Base-by-base conservation (phyloP, 1,284 basidiomycete genomes). In the Rhodofomes roseus region DNA sequence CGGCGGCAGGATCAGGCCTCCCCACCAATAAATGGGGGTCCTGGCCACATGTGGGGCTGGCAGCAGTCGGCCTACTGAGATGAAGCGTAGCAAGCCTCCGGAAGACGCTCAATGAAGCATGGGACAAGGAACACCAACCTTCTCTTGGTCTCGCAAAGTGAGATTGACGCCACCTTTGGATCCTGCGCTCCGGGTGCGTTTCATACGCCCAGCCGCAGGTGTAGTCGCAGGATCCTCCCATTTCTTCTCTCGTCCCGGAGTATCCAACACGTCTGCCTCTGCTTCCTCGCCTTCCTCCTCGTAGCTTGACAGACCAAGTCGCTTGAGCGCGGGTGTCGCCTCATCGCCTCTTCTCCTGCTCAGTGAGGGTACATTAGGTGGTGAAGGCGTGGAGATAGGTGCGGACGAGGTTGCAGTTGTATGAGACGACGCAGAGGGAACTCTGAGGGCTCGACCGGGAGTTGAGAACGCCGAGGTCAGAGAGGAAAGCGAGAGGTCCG, bases 141-240 rank as follows among this genome's bases (percentile, higher is more conserved):
- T 95, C 76, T 97, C 95, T 73, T 98, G 95, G 72, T 97, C 95
- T 9, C 94, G 81, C 16, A 98, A 79, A 0, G 95, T 96, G 65
- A 96, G 78, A 27, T 90, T 86, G 12, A 70, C 55, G 2, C 79
- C 82, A 1, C 82, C 84, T 70, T 90, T 90, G 40, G 78, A 76
- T 11, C 76, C 75, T 16, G 71, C 65, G 25, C 77, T 76, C 39
- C 75, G 77, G n/a, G 76, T 74, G 61, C 81, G 73, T 56, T 74
- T 73, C 69, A 77, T 77, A 56, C 76, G 68, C 31, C 80, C 78
- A 18, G 31, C 31, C 4, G 31, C 31, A 11, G 84, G 81, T 2
- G 81, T 81, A 36, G 80, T 81, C 2, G 78, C 73, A 14, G 68
- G 77, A 54, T 85, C 84, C 0, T 71, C 76, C 77, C 79, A 82